Conservation (phyloP, 202 grass and related monocot species). For the Digitaria exilis region DNA sequence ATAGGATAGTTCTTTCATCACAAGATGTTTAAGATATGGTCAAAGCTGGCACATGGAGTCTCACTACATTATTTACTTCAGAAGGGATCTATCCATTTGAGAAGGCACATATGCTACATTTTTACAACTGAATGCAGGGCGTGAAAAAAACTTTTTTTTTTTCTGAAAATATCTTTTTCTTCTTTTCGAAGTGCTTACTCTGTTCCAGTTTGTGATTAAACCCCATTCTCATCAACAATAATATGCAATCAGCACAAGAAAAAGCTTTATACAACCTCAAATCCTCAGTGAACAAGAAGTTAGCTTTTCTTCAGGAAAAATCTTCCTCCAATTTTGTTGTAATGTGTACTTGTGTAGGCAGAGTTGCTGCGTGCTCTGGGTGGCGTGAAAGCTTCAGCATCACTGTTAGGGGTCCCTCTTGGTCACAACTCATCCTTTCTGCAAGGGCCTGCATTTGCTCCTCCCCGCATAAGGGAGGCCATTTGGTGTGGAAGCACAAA, state of each 20-base stretch:
- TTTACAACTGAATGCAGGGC: not conserved
- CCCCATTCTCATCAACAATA: too few relatives aligned
- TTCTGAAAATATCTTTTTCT: not conserved
- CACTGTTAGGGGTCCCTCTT: conserved; percentile 81
- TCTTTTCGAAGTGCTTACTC: not conserved
- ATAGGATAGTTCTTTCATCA: not conserved
- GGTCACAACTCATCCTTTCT: conserved; percentile 98
- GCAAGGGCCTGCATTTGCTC: conserved; percentile 95
- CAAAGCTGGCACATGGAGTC: not conserved
- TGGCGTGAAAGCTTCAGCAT: conserved; percentile 72
- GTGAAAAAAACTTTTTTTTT: not conserved
- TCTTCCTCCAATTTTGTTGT: conserved; percentile 4
- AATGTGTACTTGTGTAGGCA: conserved; percentile 45
- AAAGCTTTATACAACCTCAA: not conserved
- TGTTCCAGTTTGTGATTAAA: conserved; percentile 3
- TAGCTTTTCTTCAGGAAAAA: not conserved
- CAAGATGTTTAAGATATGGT: not conserved
- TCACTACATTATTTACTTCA: not conserved
- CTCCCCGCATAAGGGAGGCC: conserved; percentile 91
- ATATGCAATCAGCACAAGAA: not conserved
- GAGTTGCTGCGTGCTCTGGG: conserved; percentile 79
- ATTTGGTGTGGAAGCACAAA: conserved; percentile 99
- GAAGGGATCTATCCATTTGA: not conserved
- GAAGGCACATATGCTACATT: not conserved
- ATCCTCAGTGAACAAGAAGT: not conserved